A percentile compares a stretch with the other conserved stretches of the same genome.
Evolutionary conservation across 176 grass and related monocot species (phyloP).

Genomic region (Hsuehochloa calcarea): DNA sequence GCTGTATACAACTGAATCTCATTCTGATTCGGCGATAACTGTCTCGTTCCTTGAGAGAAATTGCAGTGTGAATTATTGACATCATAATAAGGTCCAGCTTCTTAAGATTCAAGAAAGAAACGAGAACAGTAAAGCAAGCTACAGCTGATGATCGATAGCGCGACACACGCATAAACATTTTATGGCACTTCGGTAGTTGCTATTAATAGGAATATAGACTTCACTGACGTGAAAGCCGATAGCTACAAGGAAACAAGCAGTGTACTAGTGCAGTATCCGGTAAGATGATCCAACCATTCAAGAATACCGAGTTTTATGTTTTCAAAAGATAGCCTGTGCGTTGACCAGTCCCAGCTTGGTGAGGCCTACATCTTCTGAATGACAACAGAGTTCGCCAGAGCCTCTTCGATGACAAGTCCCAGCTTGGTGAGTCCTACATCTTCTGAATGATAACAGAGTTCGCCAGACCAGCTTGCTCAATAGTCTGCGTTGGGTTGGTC

Average conservation of each 20-base stretch:
- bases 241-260: background rate
- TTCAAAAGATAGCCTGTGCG: background rate
- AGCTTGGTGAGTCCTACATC: constrained; percentile 39
- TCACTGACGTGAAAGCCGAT: background rate
- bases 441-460: constrained; percentile 95
- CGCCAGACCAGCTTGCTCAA: constrained; percentile 71
- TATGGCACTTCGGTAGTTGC: background rate
- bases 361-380: constrained; percentile 76
- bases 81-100: background rate
- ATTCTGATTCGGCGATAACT: background rate
- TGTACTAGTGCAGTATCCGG: background rate
- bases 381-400: constrained; percentile 70
- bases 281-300: background rate
- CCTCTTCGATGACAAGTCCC: background rate
- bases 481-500: constrained; percentile 50
- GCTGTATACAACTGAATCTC: too few species aligned
- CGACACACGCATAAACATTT: background rate
- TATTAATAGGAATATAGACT: background rate
- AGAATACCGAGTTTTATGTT: background rate
- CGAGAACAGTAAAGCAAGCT: background rate
- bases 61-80: too few species aligned
- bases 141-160: background rate
- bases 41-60: too few species aligned
- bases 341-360: background rate
- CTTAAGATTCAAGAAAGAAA: background rate